Evolutionary conservation across 495 filamentous ascomycete genomes (phyloP).

Genomic region (Aspergillus bertholletiae): DNA sequence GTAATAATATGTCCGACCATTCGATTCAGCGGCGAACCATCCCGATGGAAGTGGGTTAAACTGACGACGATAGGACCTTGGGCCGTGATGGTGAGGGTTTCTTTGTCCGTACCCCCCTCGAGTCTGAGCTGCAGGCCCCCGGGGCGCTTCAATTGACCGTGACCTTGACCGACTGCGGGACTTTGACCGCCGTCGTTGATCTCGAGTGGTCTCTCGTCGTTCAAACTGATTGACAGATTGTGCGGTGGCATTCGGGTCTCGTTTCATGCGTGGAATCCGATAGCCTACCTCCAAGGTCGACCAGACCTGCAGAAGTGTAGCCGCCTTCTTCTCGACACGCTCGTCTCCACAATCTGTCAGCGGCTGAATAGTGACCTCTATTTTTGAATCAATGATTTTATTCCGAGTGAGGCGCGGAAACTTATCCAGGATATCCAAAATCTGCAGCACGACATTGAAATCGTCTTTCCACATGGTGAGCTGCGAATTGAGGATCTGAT

Average conservation of each 20-base stretch:
- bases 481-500: slow-evolving; percentile 86
- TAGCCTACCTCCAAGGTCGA: slow-evolving; percentile 87
- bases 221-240: slow-evolving; percentile 58
- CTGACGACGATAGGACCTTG: slow-evolving; percentile 52
- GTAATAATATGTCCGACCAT: slow-evolving; percentile 79
- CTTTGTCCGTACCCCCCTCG: slow-evolving; percentile 63
- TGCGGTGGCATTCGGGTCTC: slow-evolving; percentile 51
- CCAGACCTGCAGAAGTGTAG: slow-evolving; percentile 76
- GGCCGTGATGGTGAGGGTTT: slow-evolving; percentile 52
- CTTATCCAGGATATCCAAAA: slow-evolving; percentile 83
- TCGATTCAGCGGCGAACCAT: slow-evolving; percentile 72
- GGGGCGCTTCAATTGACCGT: slow-evolving; percentile 48
- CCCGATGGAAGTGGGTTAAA: slow-evolving; percentile 66
- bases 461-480: slow-evolving; percentile 84
- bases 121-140: slow-evolving; percentile 48
- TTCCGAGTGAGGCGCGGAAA: slow-evolving; percentile 92
- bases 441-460: slow-evolving; percentile 80
- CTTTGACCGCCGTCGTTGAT: slow-evolving; percentile 53
- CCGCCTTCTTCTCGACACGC: slow-evolving; percentile 67
- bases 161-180: slow-evolving; percentile 53
- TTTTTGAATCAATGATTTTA: slow-evolving; percentile 95
- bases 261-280: slow-evolving; percentile 83
- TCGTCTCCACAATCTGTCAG: slow-evolving; percentile 69
- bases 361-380: slow-evolving; percentile 76
- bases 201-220: slow-evolving; percentile 62